Conservation (phyloP, 2,329 filamentous ascomycete genomes). For the Botrytis sinoallii region DNA sequence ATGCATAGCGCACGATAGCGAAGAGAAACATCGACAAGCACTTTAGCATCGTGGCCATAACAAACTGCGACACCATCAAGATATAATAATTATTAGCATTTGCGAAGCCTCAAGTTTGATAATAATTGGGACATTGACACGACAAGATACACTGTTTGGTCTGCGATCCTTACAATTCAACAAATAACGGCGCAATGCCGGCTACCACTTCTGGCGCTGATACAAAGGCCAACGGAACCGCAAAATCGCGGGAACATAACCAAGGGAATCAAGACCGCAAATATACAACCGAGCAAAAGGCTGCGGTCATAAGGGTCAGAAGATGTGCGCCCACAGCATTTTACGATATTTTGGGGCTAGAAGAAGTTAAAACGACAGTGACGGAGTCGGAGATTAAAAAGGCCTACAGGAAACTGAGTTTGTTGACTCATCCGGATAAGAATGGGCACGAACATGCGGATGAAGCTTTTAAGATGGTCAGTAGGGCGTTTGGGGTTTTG, state of each 20-base stretch:
- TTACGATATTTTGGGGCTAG: constrained; percentile 87
- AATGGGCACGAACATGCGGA: constrained; percentile 94
- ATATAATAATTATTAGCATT: constrained; percentile 1
- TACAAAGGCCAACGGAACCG: constrained; percentile 38
- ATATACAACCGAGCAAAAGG: constrained; percentile 87
- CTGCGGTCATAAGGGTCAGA: constrained; percentile 84
- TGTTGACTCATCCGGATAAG: constrained; percentile 97
- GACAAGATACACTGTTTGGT: not conserved
- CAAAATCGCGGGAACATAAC: constrained; percentile 48
- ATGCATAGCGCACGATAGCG: constrained; percentile 18
- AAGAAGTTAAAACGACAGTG: constrained; percentile 59
- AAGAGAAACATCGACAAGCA: constrained; percentile 12
- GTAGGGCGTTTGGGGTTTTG: constrained; percentile 86
- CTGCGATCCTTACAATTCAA: not conserved
- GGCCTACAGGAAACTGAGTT: constrained; percentile 89
- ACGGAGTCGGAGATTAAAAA: constrained; percentile 92
- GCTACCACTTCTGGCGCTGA: constrained; percentile 45
- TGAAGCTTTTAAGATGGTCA: constrained; percentile 98
- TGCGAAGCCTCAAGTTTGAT: not conserved
- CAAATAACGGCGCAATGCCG: constrained; percentile 32
- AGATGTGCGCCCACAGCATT: constrained; percentile 82
- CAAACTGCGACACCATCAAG: constrained; percentile 3
- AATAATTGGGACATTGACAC: not conserved
- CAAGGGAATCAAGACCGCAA: constrained; percentile 61
- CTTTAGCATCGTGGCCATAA: constrained; percentile 25